Base-by-base conservation (phyloP, 352 stramenopile genomes). In the Peronospora farinosa region DNA sequence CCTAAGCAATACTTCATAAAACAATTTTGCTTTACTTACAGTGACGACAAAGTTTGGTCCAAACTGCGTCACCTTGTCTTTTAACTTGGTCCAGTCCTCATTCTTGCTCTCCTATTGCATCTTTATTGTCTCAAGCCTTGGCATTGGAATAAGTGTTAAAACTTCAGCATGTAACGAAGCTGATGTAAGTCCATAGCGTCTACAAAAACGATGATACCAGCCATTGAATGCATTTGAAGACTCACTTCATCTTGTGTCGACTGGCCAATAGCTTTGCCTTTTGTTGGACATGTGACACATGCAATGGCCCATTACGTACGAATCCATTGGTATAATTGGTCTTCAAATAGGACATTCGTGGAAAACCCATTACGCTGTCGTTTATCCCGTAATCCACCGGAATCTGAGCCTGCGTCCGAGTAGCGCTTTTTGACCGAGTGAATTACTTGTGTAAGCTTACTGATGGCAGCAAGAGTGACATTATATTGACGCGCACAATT, bases 201-300 rank as follows among this genome's bases (percentile, higher is more conserved):
- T 61, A 38, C 74, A 84, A 51, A 88, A 88, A 43, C 78, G 75
- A 43, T 86, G 86, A 54, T 88, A 88, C 78, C 78, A 88, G 4
- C 78, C 78, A 39, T 86, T 86, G 6, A 74, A 88, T 2, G 78
- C 78, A n/a, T 42, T 78, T 78, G 37, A 80, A 31, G 47, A 46
- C 17, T 72, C 65, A n/a, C 40, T 65, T 69, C 57, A 69, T 65
- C 31, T 60, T 55, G 65, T 80, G 67, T 17, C 68, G 46, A 7
- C 52, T 44, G 1, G 70, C 56, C 17, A 83, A 50, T 10, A 78
- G 45, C 45, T 78, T 76, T 40, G 72, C 72, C 31, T 83, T 83
- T 44, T 79, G 59, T 56, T 80, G 70, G 44, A 83, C 72, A 30
- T 80, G 67, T 15, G 69, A 54, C n/a, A 78, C 67, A 27, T 75